phyloP scores from a whole-genome alignment of 768 basidiomycete species.

The Trametes meyenii region DNA sequence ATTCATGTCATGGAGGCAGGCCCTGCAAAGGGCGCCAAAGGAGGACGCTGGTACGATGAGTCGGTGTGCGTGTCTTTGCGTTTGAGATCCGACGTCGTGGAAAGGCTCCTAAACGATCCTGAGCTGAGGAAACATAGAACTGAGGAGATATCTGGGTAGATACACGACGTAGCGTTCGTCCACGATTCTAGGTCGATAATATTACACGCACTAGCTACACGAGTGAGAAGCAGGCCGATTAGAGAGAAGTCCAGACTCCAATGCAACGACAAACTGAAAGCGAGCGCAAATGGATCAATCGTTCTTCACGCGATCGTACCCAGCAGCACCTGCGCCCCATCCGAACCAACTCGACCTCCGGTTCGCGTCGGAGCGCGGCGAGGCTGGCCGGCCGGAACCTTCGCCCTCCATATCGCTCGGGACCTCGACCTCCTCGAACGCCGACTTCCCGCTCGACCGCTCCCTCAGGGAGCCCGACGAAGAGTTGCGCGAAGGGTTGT shows the following conservation, averaged over 20 bases:
- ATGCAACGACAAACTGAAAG: neutral
- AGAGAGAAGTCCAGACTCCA: neutral
- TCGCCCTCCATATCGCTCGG: slow-evolving; percentile 72
- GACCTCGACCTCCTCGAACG: slow-evolving; percentile 72
- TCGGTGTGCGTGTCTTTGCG: slow-evolving; percentile 19
- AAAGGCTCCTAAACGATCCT: slow-evolving; percentile 9
- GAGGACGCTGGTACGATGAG: slow-evolving; percentile 16
- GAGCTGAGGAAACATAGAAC: neutral
- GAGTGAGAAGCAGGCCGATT: neutral
- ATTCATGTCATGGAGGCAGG: slow-evolving; percentile 37
- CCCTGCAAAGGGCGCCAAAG: neutral
- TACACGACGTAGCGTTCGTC: neutral
- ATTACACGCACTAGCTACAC: slow-evolving; percentile 2
- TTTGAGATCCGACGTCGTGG: slow-evolving; percentile 1
- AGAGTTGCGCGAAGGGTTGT: slow-evolving; percentile 31
- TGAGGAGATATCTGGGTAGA: neutral
- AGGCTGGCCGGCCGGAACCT: slow-evolving; percentile 18
- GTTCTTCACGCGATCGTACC: slow-evolving; percentile 56
- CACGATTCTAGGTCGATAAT: neutral
- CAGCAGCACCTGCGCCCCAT: slow-evolving; percentile 42
- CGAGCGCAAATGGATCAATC: slow-evolving; percentile 32
- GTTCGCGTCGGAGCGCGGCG: slow-evolving; percentile 28
- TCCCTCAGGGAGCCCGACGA: slow-evolving; percentile 50
- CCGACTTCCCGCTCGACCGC: slow-evolving; percentile 36
- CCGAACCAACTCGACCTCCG: slow-evolving; percentile 56